phyloP scores from a whole-genome alignment of 495 filamentous ascomycete genomes.

The Penicillium odoratum region DNA sequence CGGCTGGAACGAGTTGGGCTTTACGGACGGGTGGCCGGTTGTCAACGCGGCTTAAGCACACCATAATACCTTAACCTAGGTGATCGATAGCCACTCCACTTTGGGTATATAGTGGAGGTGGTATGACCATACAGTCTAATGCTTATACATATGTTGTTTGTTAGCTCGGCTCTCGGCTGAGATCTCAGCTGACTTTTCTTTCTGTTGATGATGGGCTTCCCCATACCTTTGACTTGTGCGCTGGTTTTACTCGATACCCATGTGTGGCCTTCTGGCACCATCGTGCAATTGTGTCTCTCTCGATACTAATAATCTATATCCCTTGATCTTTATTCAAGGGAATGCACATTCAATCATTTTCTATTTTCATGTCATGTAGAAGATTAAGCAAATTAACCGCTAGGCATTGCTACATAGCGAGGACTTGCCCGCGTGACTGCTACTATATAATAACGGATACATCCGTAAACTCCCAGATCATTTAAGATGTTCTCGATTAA shows the following conservation, averaged over 20 bases:
- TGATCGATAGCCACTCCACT: not conserved
- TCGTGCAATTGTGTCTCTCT: constrained; percentile 13
- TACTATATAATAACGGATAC: not conserved
- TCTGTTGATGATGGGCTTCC: constrained; percentile 27
- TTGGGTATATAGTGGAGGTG: not conserved
- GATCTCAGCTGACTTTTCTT: constrained; percentile 8
- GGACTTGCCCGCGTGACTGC: not conserved
- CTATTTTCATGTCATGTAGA: not conserved
- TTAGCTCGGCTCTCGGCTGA: constrained; percentile 4
- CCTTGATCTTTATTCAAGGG: not conserved
- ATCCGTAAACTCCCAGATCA: not conserved
- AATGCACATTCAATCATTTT: not conserved
- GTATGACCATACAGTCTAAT: not conserved
- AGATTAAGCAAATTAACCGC: not conserved
- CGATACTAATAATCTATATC: constrained; percentile 17
- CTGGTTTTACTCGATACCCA: constrained; percentile 31
- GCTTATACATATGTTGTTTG: constrained; percentile 7
- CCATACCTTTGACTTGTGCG: constrained; percentile 24
- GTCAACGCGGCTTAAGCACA: constrained; percentile 22
- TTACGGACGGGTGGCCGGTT: constrained; percentile 59
- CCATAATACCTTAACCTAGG: not conserved
- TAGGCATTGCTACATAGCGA: not conserved
- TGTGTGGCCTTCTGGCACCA: constrained; percentile 13
- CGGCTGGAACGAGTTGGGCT: constrained; percentile 64
- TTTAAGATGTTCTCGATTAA: not conserved